Evolutionary conservation across 495 filamentous ascomycete genomes (phyloP).

Genomic region (Penicillium chermesinum): DNA sequence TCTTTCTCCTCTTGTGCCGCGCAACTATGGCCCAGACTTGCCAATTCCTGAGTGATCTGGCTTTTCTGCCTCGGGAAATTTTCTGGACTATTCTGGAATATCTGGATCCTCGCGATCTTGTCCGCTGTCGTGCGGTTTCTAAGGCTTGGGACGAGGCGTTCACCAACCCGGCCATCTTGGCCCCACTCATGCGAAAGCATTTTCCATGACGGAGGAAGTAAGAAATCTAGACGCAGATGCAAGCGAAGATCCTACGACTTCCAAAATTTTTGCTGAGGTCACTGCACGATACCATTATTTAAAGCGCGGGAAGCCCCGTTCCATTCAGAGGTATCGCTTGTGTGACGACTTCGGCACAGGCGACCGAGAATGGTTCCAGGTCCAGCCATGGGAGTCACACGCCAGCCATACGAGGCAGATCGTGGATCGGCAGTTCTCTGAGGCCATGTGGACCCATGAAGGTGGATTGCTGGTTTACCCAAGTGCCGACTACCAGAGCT

Average conservation of each 20-base stretch:
- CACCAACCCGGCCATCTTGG: conserved; percentile 39
- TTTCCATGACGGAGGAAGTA: conserved; percentile 54
- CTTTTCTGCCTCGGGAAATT: conserved; percentile 37
- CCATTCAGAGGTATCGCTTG: conserved; percentile 42
- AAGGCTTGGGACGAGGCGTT: conserved; percentile 52
- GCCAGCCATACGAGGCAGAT: conserved; percentile 35
- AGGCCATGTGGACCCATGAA: conserved; percentile 58
- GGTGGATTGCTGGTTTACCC: conserved; percentile 57
- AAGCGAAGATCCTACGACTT: conserved; percentile 25
- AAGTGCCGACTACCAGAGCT: conserved; percentile 32
- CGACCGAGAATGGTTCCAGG: conserved; percentile 41
- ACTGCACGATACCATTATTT: conserved; percentile 55
- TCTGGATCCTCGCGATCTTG: conserved; percentile 46
- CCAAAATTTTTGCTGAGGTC: conserved; percentile 46
- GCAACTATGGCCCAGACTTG: conserved; percentile 5
- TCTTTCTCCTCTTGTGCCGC: conserved; percentile 1
- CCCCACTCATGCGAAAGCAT: conserved; percentile 44
- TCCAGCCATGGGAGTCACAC: conserved; percentile 54
- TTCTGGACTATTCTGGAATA: conserved; percentile 38
- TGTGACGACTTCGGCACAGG: conserved; percentile 35
- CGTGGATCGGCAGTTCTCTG: conserved; percentile 46
- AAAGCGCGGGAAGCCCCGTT: conserved; percentile 41
- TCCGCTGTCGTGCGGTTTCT: conserved; percentile 53
- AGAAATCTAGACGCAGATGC: conserved; percentile 20
- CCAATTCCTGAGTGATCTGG: conserved; percentile 13